Evolutionary conservation across 1,139 yeast species (phyloP), one percentile per base, ranked within the genome.

Genomic region (Scheffersomyces segobiensis): DNA sequence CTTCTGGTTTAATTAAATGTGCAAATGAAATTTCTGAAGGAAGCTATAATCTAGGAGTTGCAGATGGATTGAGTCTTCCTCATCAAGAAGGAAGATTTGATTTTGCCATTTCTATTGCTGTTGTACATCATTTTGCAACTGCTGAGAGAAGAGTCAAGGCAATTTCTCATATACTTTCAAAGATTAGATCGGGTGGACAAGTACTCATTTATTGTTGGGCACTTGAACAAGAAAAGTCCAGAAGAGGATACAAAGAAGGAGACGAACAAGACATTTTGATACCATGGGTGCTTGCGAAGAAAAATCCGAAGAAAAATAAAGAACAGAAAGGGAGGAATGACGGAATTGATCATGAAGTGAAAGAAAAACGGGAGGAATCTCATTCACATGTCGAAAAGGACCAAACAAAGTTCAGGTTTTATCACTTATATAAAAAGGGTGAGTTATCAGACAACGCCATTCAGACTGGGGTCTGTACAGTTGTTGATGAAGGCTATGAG

Each of bases 121-220:
- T 96, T 18, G 88, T 95, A 20, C 99, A 95, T 69, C 99, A 95
- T 72, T 93, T 96, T 76, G 84, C 97, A n/a, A 91, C 96, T 0
- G 84, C 83, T 22, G 88, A 87, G 61, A 82, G 99, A 66, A 81
- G 99, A 57, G 72, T 89, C 0, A 84, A 83, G 24, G 98, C 97
- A 0, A 87, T 95, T 2, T 65, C 67, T 18, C 89, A 88, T 59
- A 88, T 93, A 2, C 70, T 95, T 49, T 74, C 86, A 18, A 86
- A 86, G 59, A 71, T 95, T 54, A 79, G 71, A 53, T 60, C 67
- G 0, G 86, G 86, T 0, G 97, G 97, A 0, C 84, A 82, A 57
- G 89, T 92, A 0, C 76, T 96, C 63, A 82, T 95, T 17, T 93
- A 93, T 69, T 96, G 97, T 57, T 95, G 99, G 99, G 99, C 99